phyloP scores from a whole-genome alignment of 176 grass and related monocot species.

The Musa troglodytarum region DNA sequence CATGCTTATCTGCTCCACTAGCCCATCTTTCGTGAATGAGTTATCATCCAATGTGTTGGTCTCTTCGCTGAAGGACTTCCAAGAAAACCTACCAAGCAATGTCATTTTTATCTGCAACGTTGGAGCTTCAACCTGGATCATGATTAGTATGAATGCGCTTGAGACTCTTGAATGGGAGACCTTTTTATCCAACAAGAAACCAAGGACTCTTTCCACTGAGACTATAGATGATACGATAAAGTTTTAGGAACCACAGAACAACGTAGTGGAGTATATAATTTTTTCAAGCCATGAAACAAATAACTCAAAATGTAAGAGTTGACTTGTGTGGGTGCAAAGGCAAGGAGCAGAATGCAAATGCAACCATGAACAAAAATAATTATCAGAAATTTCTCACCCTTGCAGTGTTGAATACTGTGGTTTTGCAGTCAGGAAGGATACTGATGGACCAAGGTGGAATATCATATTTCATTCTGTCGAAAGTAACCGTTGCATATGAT shows the following conservation, averaged over 20 bases:
- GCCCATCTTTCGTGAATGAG: slow-evolving; percentile 57
- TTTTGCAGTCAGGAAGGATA: slow-evolving; percentile 90
- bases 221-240: no score
- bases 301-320: background rate
- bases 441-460: slow-evolving; percentile 95
- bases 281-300: background rate
- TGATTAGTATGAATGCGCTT: background rate
- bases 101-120: slow-evolving; percentile 45
- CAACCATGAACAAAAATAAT: background rate
- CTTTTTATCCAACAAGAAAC: no score
- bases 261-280: background rate
- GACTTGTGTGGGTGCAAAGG: background rate
- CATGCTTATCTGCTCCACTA: slow-evolving; percentile 72
- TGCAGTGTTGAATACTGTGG: slow-evolving; percentile 75
- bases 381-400: slow-evolving; percentile 38
- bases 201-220: no score
- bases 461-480: slow-evolving; percentile 47
- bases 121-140: slow-evolving; percentile 45
- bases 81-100: slow-evolving; percentile 37
- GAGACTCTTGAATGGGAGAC: no score
- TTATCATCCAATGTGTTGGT: slow-evolving; percentile 45
- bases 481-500: slow-evolving; percentile 42
- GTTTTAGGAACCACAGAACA: no score
- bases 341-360: background rate
- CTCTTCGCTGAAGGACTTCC: slow-evolving; percentile 68